A percentile compares a stretch with the other conserved stretches of the same genome.
Evolutionary conservation across 208 protist genomes (phyloP).

Genomic region (Trichomonas gallinae): DNA sequence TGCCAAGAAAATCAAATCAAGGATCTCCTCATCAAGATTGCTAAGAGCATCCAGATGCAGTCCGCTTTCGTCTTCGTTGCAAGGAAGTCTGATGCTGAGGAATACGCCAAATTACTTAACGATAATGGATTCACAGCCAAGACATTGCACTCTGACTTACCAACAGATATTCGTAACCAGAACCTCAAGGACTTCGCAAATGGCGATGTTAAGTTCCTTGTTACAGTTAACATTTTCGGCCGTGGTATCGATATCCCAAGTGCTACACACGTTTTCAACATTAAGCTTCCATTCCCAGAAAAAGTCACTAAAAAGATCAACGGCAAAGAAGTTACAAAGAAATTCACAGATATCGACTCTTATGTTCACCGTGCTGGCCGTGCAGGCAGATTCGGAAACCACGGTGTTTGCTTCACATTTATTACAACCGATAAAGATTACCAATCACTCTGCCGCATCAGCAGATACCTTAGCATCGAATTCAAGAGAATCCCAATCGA

Average conservation of each 20-base stretch:
- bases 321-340: not conserved
- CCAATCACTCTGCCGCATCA: not conserved
- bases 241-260: conserved; percentile 77
- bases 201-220: conserved; percentile 80
- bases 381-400: conserved; percentile 79
- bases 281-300: conserved; percentile 90
- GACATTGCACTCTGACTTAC: conserved; percentile 67
- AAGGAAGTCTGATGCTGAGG: not conserved
- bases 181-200: conserved; percentile 93
- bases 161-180: conserved; percentile 78
- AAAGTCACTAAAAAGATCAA: not conserved
- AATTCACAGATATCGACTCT: not conserved
- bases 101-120: not conserved
- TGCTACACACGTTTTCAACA: conserved; percentile 67
- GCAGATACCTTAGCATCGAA: not conserved
- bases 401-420: not conserved
- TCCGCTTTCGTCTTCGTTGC: not conserved
- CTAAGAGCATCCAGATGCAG: not conserved
- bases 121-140: not conserved
- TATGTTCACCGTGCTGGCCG: conserved; percentile 74
- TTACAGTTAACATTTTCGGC: conserved; percentile 81
- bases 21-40: not conserved
- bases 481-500: not conserved
- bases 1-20: not conserved
- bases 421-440: not conserved